Base-by-base conservation (phyloP, 306 rosid genomes). In the Medicago lupulina region DNA sequence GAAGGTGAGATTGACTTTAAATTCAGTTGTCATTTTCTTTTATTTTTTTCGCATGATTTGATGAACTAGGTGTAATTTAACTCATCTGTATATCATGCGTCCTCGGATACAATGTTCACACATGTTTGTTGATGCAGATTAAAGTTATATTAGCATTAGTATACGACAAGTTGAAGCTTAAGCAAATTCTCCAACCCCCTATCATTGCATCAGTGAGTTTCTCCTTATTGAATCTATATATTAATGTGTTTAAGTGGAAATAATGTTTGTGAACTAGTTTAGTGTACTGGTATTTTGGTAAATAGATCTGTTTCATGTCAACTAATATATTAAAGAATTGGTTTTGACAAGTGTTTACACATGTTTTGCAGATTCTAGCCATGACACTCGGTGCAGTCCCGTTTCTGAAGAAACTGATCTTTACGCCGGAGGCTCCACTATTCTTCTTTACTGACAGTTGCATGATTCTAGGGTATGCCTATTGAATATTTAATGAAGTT, bases 371-470 rank as follows among this genome's bases (percentile, higher is more conserved):
- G 99, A 76, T 96, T 80, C 85, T 96, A 23, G 99, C 99, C 74
- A 96, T 96, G 99, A 64, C 43, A 64, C 76, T 96, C 61, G 99
- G 99, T 36, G 82, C 88, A 9, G 68, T 88, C 64, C 99, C 99
- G 72, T 81, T 90, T 84, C 76, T 89, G 13, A 96, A 89, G 89
- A 57, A 67, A 73, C 77, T 87, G 75, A 89, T 96, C 80, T 88
- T 96, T 70, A 86, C 93, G 47, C n/a, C 89, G 9, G 94, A 85
- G 79, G 98, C 91, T 83, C 98, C 99, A 38, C 73, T 96, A 19
- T 96, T 88, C 82, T 96, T 96, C 89, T 89, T 96, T 84, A 96
- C 98, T 11, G 98, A 96, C 81, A 96, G 98, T 86, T 96, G 99
- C 91, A 91, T 84, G 71, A 96, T 96, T 78, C 97, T 96, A 44